Evolutionary conservation across 1,284 basidiomycete species (phyloP).

Genomic region (Athelia psychrophila): DNA sequence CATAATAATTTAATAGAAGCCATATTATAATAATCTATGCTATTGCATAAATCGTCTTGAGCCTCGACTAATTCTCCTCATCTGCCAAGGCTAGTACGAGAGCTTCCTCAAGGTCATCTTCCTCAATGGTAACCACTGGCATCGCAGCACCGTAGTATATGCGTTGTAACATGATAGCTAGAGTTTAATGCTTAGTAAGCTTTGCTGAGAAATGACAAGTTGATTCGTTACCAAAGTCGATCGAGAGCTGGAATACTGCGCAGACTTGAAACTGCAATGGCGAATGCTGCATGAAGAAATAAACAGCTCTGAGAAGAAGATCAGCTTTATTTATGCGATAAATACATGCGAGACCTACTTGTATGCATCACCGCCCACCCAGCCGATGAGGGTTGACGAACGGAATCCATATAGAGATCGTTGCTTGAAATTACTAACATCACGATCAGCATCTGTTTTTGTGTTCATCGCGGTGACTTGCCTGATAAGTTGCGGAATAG

Average conservation of each 20-base stretch:
- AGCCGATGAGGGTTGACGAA: slow-evolving; percentile 76
- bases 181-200: slow-evolving; percentile 11
- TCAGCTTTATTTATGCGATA: slow-evolving; percentile 2
- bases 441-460: slow-evolving; percentile 9
- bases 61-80: slow-evolving; percentile 3
- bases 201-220: slow-evolving; percentile 7
- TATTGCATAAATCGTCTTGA: background rate
- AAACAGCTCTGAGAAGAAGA: slow-evolving; percentile 52
- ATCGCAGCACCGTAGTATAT: slow-evolving; percentile 65
- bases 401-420: slow-evolving; percentile 83
- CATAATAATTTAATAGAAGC: background rate
- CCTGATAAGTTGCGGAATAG: slow-evolving; percentile 79
- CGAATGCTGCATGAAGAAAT: slow-evolving; percentile 71
- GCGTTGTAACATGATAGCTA: slow-evolving; percentile 71
- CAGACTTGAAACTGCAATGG: slow-evolving; percentile 80
- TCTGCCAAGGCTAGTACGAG: slow-evolving; percentile 60
- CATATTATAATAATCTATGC: background rate
- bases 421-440: slow-evolving; percentile 66
- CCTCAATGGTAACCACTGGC: slow-evolving; percentile 51
- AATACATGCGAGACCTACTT: slow-evolving; percentile 49
- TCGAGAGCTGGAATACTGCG: slow-evolving; percentile 75
- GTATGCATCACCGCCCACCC: slow-evolving; percentile 80
- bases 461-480: slow-evolving; percentile 26
- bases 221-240: slow-evolving; percentile 62
- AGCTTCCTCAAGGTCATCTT: slow-evolving; percentile 73